Conservation (phyloP, 73 alveolate genomes). For the Strombidium stylifer region DNA sequence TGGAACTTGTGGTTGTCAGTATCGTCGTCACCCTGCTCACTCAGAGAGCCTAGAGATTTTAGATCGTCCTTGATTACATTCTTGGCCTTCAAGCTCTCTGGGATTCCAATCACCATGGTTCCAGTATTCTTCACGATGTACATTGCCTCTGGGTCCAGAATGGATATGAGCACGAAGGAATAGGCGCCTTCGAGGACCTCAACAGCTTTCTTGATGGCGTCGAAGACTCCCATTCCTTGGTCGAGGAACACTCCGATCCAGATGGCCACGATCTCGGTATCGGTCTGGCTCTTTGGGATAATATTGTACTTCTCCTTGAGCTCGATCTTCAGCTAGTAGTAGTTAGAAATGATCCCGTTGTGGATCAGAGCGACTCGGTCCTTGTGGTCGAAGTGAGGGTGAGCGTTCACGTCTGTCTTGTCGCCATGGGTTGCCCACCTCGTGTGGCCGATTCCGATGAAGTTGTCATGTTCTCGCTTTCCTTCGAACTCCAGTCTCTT, state of each 20-base stretch:
- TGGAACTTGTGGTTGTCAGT: slow-evolving; percentile 18
- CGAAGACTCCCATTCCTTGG: slow-evolving; percentile 53
- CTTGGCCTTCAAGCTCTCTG: slow-evolving; percentile 25
- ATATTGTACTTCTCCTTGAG: slow-evolving; percentile 53
- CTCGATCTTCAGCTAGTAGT: slow-evolving; percentile 54
- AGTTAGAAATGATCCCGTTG: slow-evolving; percentile 84
- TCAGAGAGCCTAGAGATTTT: not conserved
- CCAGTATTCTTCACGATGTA: slow-evolving; percentile 60
- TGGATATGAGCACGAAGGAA: slow-evolving; percentile 44
- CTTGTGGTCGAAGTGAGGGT: slow-evolving; percentile 83
- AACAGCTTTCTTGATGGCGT: slow-evolving; percentile 67
- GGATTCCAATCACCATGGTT: slow-evolving; percentile 54
- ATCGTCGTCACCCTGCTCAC: not conserved
- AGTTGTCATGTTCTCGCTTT: slow-evolving; percentile 56
- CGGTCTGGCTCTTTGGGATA: slow-evolving; percentile 67
- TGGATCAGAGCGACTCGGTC: slow-evolving; percentile 75
- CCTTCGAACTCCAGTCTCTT: slow-evolving; percentile 62
- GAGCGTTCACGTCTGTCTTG: slow-evolving; percentile 86
- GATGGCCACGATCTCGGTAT: slow-evolving; percentile 82
- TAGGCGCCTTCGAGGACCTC: slow-evolving; percentile 62
- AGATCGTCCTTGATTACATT: not conserved
- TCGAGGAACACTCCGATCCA: slow-evolving; percentile 62
- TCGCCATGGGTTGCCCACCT: slow-evolving; percentile 93
- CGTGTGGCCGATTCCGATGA: slow-evolving; percentile 90
- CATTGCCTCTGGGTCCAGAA: slow-evolving; percentile 38